A percentile compares a stretch with the other conserved stretches of the same genome.
phyloP scores from a whole-genome alignment of 495 filamentous ascomycete species.

The Aspergillus bridgeri region DNA sequence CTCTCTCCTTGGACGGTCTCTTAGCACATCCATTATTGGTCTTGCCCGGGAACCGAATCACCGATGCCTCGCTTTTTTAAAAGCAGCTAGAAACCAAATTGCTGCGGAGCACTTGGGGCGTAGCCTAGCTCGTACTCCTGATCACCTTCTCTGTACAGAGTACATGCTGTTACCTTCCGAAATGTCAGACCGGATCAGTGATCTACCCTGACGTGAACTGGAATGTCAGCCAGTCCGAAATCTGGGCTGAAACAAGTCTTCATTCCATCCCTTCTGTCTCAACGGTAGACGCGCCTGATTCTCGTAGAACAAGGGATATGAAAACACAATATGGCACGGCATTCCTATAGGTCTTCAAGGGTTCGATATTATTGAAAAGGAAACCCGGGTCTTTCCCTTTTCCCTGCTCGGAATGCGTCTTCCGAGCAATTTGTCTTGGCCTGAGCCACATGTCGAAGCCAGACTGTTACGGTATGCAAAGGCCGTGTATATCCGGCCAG shows the following conservation, averaged over 20 bases:
- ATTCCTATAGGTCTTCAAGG: constrained; percentile 8
- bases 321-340: constrained; percentile 9
- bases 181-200: background rate
- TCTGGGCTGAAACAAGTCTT: constrained; percentile 21
- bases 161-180: background rate
- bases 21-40: background rate
- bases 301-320: background rate
- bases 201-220: background rate
- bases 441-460: background rate
- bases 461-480: background rate
- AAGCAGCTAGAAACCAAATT: background rate
- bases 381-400: background rate
- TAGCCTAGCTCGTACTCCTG: no score
- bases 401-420: background rate
- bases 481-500: background rate
- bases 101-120: background rate
- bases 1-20: background rate
- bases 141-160: background rate
- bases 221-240: constrained; percentile 2
- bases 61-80: background rate
- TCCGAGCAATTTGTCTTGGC: background rate
- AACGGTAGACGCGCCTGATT: background rate
- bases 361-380: no score
- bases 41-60: background rate
- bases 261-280: constrained; percentile 13